phyloP scores from a whole-genome alignment of 495 filamentous ascomycete genomes.

The Pseudevernia furfuracea region DNA sequence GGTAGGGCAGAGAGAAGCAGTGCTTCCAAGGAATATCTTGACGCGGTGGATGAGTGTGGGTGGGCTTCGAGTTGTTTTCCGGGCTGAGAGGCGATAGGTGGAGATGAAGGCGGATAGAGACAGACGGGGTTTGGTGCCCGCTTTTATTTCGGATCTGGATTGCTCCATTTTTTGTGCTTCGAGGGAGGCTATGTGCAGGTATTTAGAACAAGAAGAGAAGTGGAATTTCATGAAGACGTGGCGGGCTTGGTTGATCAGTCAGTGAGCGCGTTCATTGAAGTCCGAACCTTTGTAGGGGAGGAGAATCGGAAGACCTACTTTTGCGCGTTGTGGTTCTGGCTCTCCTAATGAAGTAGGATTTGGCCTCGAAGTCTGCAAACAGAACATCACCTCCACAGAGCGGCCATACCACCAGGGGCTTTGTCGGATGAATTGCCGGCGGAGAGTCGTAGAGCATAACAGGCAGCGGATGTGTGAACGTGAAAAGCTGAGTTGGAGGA shows the following conservation, averaged over 20 bases:
- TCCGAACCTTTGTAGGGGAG: not conserved
- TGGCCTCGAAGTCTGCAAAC: constrained; percentile 10
- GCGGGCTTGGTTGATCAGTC: not conserved
- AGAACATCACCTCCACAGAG: constrained; percentile 14
- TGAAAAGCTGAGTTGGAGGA: constrained; percentile 5
- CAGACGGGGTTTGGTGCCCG: not conserved
- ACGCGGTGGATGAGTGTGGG: constrained; percentile 18
- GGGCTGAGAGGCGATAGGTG: constrained; percentile 15
- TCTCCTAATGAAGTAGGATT: constrained; percentile 13
- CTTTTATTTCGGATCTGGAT: not conserved
- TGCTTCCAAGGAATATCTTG: constrained; percentile 13
- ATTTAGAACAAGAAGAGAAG: constrained; percentile 11
- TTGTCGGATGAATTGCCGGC: constrained; percentile 13
- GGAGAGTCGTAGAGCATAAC: constrained; percentile 8
- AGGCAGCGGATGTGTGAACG: constrained; percentile 1
- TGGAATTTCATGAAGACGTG: constrained; percentile 16
- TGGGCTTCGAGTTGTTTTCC: constrained; percentile 17
- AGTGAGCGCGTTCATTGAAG: not conserved
- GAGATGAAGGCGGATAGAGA: constrained; percentile 12
- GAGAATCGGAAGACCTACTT: not conserved
- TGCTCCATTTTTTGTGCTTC: constrained; percentile 6
- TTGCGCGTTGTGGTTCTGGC: constrained; percentile 7
- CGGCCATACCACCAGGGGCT: constrained; percentile 15
- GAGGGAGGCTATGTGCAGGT: constrained; percentile 17
- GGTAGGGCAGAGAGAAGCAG: not conserved